phyloP scores from a whole-genome alignment of 2,329 filamentous ascomycete genomes.

The Alternaria sp. region DNA sequence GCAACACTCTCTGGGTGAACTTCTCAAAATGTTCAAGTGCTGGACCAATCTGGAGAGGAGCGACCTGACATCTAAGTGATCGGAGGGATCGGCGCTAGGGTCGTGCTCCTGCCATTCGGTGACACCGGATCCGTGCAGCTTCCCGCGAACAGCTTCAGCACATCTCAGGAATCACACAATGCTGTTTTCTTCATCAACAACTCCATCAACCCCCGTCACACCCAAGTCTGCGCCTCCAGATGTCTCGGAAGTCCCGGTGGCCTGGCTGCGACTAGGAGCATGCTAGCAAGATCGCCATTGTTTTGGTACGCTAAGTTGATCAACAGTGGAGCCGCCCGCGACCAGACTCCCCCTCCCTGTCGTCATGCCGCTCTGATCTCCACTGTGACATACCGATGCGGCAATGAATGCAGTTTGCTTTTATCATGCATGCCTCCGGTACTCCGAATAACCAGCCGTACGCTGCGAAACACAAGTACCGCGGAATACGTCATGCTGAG shows the following conservation, averaged over 20 bases:
- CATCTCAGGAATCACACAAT: neutral
- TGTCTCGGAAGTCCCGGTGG: conserved; percentile 16
- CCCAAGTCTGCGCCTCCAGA: neutral
- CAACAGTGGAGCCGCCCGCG: conserved; percentile 27
- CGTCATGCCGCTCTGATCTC: conserved; percentile 33
- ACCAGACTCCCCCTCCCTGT: conserved; percentile 22
- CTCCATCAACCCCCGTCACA: neutral
- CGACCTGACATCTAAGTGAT: neutral
- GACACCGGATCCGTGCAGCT: conserved; percentile 15
- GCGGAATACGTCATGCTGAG: conserved; percentile 24
- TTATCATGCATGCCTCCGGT: conserved; percentile 3
- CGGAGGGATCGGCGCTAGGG: conserved; percentile 24
- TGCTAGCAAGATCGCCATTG: conserved; percentile 8
- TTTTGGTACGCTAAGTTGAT: conserved; percentile 28
- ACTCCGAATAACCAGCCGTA: neutral
- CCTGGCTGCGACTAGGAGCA: conserved; percentile 14
- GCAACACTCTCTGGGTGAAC: neutral
- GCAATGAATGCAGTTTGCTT: neutral
- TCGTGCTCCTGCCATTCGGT: conserved; percentile 16
- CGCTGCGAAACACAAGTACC: conserved; percentile 9
- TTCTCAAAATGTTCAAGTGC: conserved; percentile 1
- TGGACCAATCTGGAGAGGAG: neutral
- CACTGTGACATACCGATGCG: conserved; percentile 13
- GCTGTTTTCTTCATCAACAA: neutral
- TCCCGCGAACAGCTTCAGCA: neutral